Evolutionary conservation across 2,329 filamentous ascomycete species (phyloP).

Genomic region (Fusarium graminum): DNA sequence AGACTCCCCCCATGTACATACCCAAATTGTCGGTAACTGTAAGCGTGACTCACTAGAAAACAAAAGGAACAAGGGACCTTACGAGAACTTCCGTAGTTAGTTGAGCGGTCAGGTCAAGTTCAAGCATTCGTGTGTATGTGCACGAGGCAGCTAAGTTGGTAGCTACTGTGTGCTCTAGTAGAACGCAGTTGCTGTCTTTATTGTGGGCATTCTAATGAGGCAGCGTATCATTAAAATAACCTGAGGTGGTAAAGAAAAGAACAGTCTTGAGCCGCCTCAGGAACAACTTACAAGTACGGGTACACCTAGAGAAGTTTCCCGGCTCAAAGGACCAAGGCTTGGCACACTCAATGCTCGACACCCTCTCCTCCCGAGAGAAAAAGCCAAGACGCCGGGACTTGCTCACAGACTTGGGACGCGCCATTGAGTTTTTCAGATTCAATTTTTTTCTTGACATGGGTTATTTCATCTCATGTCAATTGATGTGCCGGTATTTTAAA

Average conservation of each 20-base stretch:
- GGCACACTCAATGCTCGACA: slow-evolving; percentile 2
- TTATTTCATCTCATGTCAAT: slow-evolving; percentile 7
- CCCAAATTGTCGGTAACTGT: slow-evolving; percentile 14
- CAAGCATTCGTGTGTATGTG: not conserved
- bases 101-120: slow-evolving; percentile 22
- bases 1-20: not conserved
- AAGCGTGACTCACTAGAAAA: slow-evolving; percentile 13
- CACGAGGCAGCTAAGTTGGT: slow-evolving; percentile 1
- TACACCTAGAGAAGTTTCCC: not conserved
- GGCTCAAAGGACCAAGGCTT: slow-evolving; percentile 4
- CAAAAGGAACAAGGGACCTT: slow-evolving; percentile 20
- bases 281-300: not conserved
- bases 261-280: slow-evolving; percentile 16
- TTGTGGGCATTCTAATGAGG: slow-evolving; percentile 11
- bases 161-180: slow-evolving; percentile 12
- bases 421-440: slow-evolving; percentile 19
- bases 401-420: slow-evolving; percentile 4
- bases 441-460: slow-evolving; percentile 5
- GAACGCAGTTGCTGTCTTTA: slow-evolving; percentile 21
- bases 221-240: not conserved
- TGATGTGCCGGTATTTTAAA: slow-evolving; percentile 17
- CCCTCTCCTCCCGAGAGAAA: not conserved
- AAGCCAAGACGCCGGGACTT: slow-evolving; percentile 6
- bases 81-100: slow-evolving; percentile 31
- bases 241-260: slow-evolving; percentile 2